Evolutionary conservation across 495 filamentous ascomycete species (phyloP), one percentile per base, ranked within the genome.

Genomic region (Aspergillus leporis): DNA sequence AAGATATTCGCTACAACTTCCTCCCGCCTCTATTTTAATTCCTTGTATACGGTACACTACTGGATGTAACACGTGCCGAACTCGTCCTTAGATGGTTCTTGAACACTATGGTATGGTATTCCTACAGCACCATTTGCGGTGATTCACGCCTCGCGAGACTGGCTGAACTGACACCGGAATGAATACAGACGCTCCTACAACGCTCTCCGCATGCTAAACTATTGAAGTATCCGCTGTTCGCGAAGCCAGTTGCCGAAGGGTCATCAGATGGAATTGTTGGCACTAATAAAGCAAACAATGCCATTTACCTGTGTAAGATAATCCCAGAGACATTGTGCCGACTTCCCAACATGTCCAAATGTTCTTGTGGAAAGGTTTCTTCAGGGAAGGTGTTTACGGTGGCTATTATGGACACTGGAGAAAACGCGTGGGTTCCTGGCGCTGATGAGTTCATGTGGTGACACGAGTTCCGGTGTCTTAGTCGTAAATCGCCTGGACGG

Each of bases 61-160:
- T n/a, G n/a, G n/a, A n/a, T n/a, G n/a, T n/a, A n/a, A n/a, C n/a
- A n/a, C n/a, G n/a, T n/a, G n/a, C n/a, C n/a, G n/a, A n/a, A n/a
- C n/a, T n/a, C n/a, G n/a, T n/a, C n/a, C n/a, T n/a, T 16, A 55
- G 55, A 57, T 57, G 55, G 45, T 57, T n/a, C 55, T 57, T 6
- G 55, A 57, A 19, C 32, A 57, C 31, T 57, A 48, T 45, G 30
- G 43, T 57, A 48, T 45, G 30, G 43, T 13, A 36, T 57, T 18
- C 45, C 55, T 0, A 57, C 55, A 3, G 47, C 45, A 3, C 55
- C 46, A 5, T 57, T 57, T 31, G 45, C 46, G 0, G 45, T 57
- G 1, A 31, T 57, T 5, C 55, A 49, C 1, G 7, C 32, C 0
- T 18, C 19, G n/a, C 16, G 8, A 14, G 9, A 57, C 25, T 28